phyloP scores from a whole-genome alignment of 2,329 filamentous ascomycete species.

The Microcyclospora pomicola region DNA sequence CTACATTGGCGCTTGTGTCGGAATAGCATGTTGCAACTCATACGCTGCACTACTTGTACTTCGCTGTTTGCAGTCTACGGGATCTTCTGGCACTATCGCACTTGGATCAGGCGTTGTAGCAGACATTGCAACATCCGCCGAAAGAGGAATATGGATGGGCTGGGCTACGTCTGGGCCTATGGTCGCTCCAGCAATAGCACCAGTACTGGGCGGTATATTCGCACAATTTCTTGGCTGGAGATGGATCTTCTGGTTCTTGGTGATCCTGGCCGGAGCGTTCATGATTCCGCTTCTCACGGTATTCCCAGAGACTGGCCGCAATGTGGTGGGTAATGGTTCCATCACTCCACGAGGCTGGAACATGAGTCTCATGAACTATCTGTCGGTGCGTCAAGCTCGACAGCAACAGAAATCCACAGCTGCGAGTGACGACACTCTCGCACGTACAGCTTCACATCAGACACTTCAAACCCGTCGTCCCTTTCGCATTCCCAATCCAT shows the following conservation, averaged over 20 bases:
- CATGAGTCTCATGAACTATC: slow-evolving; percentile 14
- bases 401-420: not conserved
- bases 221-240: slow-evolving; percentile 19
- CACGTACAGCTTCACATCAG: slow-evolving; percentile 10
- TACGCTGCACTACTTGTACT: slow-evolving; percentile 13
- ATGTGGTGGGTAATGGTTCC: slow-evolving; percentile 26
- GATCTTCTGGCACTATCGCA: slow-evolving; percentile 27
- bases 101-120: slow-evolving; percentile 21
- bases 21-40: slow-evolving; percentile 9
- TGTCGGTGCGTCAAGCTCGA: slow-evolving; percentile 6
- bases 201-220: slow-evolving; percentile 16
- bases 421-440: slow-evolving; percentile 10
- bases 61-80: slow-evolving; percentile 22
- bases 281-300: slow-evolving; percentile 16
- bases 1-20: slow-evolving; percentile 13
- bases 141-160: slow-evolving; percentile 22
- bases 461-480: slow-evolving; percentile 19
- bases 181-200: slow-evolving; percentile 13
- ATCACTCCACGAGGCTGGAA: slow-evolving; percentile 20
- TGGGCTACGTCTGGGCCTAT: slow-evolving; percentile 18
- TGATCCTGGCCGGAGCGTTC: slow-evolving; percentile 24
- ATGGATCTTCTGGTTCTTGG: slow-evolving; percentile 30
- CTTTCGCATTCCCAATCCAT: slow-evolving; percentile 31
- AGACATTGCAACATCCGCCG: slow-evolving; percentile 20
- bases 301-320: slow-evolving; percentile 27